Percentiles rank a stretch among this genome's conserved stretches.
These are phyloP conservation scores for Glycine tomentella DNA, from an alignment of 306 rosid genomes.

Conservation along the genomic window DNA sequence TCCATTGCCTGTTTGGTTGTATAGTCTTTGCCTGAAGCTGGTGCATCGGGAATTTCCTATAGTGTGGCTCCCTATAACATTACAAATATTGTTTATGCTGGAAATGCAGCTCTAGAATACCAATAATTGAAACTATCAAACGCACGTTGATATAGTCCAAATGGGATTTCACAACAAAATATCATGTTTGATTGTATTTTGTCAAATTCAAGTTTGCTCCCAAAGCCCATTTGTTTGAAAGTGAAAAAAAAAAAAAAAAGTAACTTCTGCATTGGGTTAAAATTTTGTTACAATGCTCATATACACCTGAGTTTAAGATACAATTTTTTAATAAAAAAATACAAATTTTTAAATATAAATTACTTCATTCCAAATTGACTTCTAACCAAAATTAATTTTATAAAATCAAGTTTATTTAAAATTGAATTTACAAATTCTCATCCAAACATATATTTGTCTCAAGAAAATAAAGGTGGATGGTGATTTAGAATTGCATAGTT, in stretches of 20 bases:
- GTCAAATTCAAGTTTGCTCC: background rate
- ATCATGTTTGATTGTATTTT: background rate
- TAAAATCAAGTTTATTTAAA: no score
- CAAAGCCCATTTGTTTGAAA: background rate
- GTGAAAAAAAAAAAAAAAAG: background rate
- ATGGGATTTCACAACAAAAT: background rate
- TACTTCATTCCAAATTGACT: background rate
- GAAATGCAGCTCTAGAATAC: background rate
- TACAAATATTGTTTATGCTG: background rate
- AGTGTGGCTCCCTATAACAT: constrained; percentile 83
- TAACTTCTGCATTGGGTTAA: no score
- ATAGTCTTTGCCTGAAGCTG: constrained; percentile 90
- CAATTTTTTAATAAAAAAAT: no score
- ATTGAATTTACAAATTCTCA: no score
- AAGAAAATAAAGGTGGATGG: background rate
- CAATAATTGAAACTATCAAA: background rate
- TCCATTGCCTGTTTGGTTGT: constrained; percentile 91
- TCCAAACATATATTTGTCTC: background rate
- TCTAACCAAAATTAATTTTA: no score
- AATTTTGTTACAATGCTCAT: no score
- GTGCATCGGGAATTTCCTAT: constrained; percentile 89
- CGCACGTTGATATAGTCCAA: background rate
- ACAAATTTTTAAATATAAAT: background rate
- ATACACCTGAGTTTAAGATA: no score
- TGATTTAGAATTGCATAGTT: background rate